phyloP scores from a whole-genome alignment of 257 asterid species.

The Solanum appendiculatum region DNA sequence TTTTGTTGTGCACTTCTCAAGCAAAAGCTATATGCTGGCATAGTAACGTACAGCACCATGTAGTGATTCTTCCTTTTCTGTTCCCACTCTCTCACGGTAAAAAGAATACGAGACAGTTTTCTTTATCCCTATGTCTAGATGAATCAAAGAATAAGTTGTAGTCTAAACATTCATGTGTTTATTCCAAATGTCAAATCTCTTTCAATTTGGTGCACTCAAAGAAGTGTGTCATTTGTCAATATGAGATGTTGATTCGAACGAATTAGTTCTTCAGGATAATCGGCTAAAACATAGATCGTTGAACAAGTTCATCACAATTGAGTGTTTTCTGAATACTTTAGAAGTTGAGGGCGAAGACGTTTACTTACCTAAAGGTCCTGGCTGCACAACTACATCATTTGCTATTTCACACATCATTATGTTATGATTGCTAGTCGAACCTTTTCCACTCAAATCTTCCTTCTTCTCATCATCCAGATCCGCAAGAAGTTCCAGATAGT shows the following conservation, averaged over 20 bases:
- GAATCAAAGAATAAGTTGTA: neutral
- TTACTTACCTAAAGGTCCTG: conserved; percentile 32
- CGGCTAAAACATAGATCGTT: neutral
- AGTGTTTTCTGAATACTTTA: neutral
- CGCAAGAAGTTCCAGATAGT: conserved; percentile 26
- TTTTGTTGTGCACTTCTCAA: too few relatives aligned
- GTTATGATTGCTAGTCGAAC: conserved; percentile 17
- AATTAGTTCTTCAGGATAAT: neutral
- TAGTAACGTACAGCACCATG: too few relatives aligned
- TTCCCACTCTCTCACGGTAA: too few relatives aligned
- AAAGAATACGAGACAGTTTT: neutral
- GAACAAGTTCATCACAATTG: neutral
- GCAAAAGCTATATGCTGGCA: too few relatives aligned
- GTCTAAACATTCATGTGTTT: neutral
- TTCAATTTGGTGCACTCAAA: neutral
- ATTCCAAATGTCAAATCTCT: neutral
- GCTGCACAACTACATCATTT: conserved; percentile 26
- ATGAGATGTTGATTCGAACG: neutral
- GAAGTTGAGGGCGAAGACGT: neutral
- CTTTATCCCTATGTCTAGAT: neutral
- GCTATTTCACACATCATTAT: conserved; percentile 12
- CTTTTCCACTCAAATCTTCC: neutral
- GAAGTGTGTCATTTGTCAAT: neutral
- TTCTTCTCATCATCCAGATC: conserved; percentile 29
- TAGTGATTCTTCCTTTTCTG: too few relatives aligned